Base-by-base conservation (phyloP, 306 rosid genomes). In the Cucurbita moschata region DNA sequence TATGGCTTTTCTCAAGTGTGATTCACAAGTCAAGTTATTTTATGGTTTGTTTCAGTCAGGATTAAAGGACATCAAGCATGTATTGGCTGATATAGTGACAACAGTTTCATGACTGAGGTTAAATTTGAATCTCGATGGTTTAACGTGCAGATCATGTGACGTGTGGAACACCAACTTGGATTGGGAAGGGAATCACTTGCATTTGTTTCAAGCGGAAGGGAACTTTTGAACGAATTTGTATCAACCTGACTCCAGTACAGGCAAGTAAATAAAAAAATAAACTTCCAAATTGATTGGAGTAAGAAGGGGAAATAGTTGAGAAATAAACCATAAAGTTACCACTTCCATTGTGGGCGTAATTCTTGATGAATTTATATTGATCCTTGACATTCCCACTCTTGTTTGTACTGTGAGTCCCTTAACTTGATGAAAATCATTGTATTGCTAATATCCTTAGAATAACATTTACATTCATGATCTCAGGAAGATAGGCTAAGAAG, bases 161-260 rank as follows among this genome's bases (percentile, higher is more conserved):
- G 19, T 85, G 85, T 71, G 97, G 83, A 23, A 60, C 91, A 23
- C 88, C 92, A 6, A 72, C 86, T 15, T 87, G 96, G 96, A 91
- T 91, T 71, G 96, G 90, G 23, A 91, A 87, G 79, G 96, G 97
- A 58, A 87, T 91, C 61, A 86, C 90, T 64, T 87, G 96, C 82
- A 96, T 89, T 78, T 92, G 97, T 85, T 92, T 92, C 89, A 89
- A 86, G 85, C 79, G 86, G 47, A 89, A 82, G 85, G 97, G 95
- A 81, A 83, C 74, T 66, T 84, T 81, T 65, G 86, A 89, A 44
- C 77, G 87, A 46, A 73, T 92, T 75, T 88, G 88, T 83, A 73
- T 84, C 43, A 86, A 70, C 82, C 80, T 87, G 85, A 89, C 90
- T 51, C 96, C 94, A 73, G 81, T 80, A 47, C 94, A 89, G 97